Base-by-base conservation (phyloP, 345 rosid species). In the Arabis hirsuta region DNA sequence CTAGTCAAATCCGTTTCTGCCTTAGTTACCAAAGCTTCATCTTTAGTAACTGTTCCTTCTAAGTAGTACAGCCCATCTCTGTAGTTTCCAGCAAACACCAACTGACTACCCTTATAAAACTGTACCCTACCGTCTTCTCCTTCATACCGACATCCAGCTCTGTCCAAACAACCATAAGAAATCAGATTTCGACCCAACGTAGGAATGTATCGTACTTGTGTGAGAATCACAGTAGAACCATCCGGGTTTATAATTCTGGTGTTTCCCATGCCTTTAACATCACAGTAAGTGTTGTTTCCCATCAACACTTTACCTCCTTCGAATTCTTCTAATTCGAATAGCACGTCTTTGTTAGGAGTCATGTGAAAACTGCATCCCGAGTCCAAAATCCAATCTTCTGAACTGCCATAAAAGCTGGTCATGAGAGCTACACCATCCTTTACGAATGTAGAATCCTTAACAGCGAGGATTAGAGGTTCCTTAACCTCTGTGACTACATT, bases 191-290 rank as follows among this genome's bases (percentile, higher is more conserved):
- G 16, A 2, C 24, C 52, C 9, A 47, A 1, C 1, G 3, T 6
- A 1, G 10, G 52, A 22, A 47, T 47, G 10, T 16, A 47, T 16
- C 52, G 16, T 1, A 16, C 24, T 47, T 47, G 1, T 7, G 26
- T 13, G 24, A 47, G 52, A 16, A 16, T 7, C 10, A 47, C 97
- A 3, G 9, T 9, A 42, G 13, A 42, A 1, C 9, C 13, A 22
- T 22, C 24, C 24, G 24, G 24, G 24, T 22, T 22, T 22, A 22
- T 22, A 22, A 22, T 2, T 22, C n/a, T 10, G 4, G 45, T 42
- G 2, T 42, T 42, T 2, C 45, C 45, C 1, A 42, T 42, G n/a
- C 45, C 45, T 12, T 10, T 42, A 42, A 42, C 45, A 3, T 42
- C 45, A 42, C 45, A 10, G 12, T 2, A 42, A 11, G 45, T 11